Base-by-base conservation (phyloP, 129 eudicot genomes). In the Calendula officinalis region DNA sequence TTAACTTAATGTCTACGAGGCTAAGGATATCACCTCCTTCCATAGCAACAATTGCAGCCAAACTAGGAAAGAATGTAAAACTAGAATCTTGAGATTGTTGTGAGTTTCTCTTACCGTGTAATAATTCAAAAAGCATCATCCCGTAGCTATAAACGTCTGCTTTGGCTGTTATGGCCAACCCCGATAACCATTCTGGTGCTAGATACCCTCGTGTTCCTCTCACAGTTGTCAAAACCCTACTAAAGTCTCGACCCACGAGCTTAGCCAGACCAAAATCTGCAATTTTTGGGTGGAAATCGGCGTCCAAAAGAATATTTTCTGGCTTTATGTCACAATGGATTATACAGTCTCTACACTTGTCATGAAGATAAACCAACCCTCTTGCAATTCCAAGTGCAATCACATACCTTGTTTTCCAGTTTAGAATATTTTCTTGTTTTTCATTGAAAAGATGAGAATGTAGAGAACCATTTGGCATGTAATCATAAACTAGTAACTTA, bases 121-220 rank as follows among this genome's bases (percentile, higher is more conserved):
- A 53, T 6, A 89, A 52, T 62, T 89, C 96, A 38, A 89, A 83
- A 11, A 80, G 51, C 83, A 81, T 73, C 96, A 89, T 89, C 2
- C 94, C 94, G 11, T 75, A 85, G 67, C 96, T 89, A 38, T 75
- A 89, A 9, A 89, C 88, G 66, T 89, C 97, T 3, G 90, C 90
- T 74, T 89, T 89, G 17, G 85, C 67, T 47, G 94, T 89, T 34
- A 89, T 71, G 11, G 90, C 81, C 0, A 70, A 75, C 57, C 97
- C 94, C 14, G 97, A 89, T 27, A 89, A 70, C 97, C 94, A 89
- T 67, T 89, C 97, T 4, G 94, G 94, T 40, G 97, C 97, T 32
- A 89, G 80, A 56, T 81, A 89, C 38, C 90, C 94, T 54, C 87
- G 58, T 4, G 94, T n/a, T n/a, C n/a, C n/a, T n/a, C n/a, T n/a